phyloP scores from a whole-genome alignment of 345 rosid species.

The Brassica juncea region DNA sequence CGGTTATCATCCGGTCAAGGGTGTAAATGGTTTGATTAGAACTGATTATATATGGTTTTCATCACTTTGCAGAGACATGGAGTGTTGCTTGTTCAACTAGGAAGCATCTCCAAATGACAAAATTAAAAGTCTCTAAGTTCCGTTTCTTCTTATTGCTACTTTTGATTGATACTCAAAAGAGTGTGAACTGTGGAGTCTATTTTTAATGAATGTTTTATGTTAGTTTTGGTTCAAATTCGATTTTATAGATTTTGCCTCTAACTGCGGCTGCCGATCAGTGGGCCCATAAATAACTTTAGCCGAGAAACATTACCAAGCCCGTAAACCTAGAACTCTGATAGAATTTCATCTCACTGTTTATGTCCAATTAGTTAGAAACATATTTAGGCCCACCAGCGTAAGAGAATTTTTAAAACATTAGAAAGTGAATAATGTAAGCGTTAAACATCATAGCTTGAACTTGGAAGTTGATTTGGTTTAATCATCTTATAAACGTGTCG shows the following conservation, averaged over 20 bases:
- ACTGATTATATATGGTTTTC: neutral
- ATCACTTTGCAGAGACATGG: neutral
- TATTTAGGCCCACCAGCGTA: neutral
- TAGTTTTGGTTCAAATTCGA: neutral
- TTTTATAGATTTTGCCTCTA: neutral
- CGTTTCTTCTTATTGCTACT: neutral
- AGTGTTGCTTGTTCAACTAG: neutral
- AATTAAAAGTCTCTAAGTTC: neutral
- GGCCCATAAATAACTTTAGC: neutral
- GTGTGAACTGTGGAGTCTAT: neutral
- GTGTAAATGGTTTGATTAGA: neutral
- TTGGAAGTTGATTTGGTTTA: neutral
- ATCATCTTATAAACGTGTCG: slow-evolving; percentile 17
- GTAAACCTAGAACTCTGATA: neutral
- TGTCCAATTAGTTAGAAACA: neutral
- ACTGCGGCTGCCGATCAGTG: neutral
- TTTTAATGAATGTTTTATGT: neutral
- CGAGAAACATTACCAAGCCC: slow-evolving; percentile 5
- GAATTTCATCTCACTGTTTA: neutral
- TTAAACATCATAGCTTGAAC: neutral
- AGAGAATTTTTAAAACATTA: neutral
- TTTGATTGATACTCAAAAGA: neutral
- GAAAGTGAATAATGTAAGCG: neutral
- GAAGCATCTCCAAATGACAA: neutral
- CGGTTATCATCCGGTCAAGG: neutral